Percentiles rank a stretch among this genome's conserved stretches.
Evolutionary conservation across 2,329 filamentous ascomycete species (phyloP).

Genomic region (Grosmannia penicillata): DNA sequence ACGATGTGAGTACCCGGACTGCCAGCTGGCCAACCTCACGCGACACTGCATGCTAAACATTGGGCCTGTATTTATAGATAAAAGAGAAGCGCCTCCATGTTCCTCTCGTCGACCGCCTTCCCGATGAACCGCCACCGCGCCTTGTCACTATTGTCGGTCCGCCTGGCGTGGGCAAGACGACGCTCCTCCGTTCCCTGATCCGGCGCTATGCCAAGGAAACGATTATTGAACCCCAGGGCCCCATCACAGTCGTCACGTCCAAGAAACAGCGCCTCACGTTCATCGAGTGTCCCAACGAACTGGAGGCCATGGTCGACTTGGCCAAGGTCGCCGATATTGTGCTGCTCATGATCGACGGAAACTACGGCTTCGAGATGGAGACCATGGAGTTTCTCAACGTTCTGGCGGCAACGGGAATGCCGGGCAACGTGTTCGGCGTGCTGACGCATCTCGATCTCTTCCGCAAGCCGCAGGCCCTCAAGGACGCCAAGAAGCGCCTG

Average conservation of each 20-base stretch:
- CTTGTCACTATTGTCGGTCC: slow-evolving; percentile 91
- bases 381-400: slow-evolving; percentile 99
- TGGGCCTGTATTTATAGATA: slow-evolving; percentile 35
- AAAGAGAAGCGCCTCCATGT: slow-evolving; percentile 96
- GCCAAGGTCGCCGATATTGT: slow-evolving; percentile 97
- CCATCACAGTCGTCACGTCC: slow-evolving; percentile 89
- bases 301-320: slow-evolving; percentile 92
- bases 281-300: slow-evolving; percentile 90
- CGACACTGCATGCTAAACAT: background rate
- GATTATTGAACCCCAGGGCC: slow-evolving; percentile 74
- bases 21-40: background rate
- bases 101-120: slow-evolving; percentile 85
- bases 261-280: slow-evolving; percentile 93
- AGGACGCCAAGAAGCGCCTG: slow-evolving; percentile 86
- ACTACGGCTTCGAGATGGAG: slow-evolving; percentile 99
- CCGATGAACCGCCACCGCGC: slow-evolving; percentile 86
- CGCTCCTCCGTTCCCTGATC: slow-evolving; percentile 61
- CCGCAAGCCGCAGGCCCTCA: slow-evolving; percentile 79
- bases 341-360: slow-evolving; percentile 94
- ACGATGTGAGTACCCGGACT: slow-evolving; percentile 38
- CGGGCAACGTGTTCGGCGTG: slow-evolving; percentile 94
- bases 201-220: slow-evolving; percentile 93
- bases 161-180: slow-evolving; percentile 29
- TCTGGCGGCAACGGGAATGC: slow-evolving; percentile 88
- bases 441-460: slow-evolving; percentile 94